Evolutionary conservation across 768 basidiomycete species (phyloP).

Genomic region (Albatrellus ellisii): DNA sequence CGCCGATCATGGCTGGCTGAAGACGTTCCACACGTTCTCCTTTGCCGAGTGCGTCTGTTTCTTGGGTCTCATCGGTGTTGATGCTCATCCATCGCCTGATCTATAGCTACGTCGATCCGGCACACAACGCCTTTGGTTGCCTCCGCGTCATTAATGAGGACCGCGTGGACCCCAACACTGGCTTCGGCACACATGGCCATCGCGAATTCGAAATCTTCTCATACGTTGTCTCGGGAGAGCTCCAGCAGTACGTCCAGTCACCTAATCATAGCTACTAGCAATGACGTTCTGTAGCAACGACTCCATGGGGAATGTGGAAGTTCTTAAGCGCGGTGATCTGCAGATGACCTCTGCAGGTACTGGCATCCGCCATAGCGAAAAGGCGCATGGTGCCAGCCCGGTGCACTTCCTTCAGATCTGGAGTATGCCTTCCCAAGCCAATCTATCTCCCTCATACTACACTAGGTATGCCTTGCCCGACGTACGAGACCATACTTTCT

Average conservation of each 20-base stretch:
- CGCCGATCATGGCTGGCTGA: constrained; percentile 46
- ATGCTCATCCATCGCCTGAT: background rate
- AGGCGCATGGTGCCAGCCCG: constrained; percentile 32
- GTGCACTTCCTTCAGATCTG: constrained; percentile 64
- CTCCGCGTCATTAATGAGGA: constrained; percentile 92
- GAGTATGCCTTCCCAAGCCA: constrained; percentile 32
- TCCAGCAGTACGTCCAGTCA: constrained; percentile 57
- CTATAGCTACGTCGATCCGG: background rate
- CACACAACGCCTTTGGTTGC: constrained; percentile 36
- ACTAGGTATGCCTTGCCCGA: constrained; percentile 35
- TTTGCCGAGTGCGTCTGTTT: constrained; percentile 37
- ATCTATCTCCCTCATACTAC: constrained; percentile 68
- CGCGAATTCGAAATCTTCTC: constrained; percentile 87
- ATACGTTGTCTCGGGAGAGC: constrained; percentile 65
- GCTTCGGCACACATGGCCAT: constrained; percentile 81
- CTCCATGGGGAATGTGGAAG: constrained; percentile 83
- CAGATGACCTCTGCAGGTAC: constrained; percentile 90
- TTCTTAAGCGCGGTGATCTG: constrained; percentile 78
- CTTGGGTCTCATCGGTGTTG: background rate
- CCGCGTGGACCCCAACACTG: constrained; percentile 58
- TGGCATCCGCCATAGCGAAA: constrained; percentile 78
- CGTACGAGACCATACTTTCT: background rate
- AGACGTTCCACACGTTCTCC: constrained; percentile 60
- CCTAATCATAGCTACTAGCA: background rate
- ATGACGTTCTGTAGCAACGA: constrained; percentile 44